These are phyloP conservation scores for Narthecium ossifragum DNA, from an alignment of 106 monocot genomes.

Conservation along the genomic window DNA sequence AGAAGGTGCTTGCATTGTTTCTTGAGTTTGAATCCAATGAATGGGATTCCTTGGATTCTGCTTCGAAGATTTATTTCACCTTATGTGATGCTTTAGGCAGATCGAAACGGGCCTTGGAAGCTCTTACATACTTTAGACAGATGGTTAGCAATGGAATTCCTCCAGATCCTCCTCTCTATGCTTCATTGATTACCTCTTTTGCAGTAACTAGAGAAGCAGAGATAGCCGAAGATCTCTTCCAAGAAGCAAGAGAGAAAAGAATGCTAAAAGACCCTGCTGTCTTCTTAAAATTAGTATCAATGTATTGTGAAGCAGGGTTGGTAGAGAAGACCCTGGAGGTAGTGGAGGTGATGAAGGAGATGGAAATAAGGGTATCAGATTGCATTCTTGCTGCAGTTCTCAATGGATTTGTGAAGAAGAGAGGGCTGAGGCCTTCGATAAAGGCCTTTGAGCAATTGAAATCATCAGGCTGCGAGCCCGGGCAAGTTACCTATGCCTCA, in stretches of 20 bases:
- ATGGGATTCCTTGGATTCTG: neutral
- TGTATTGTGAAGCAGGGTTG: conserved; percentile 58
- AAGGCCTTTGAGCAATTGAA: conserved; percentile 46
- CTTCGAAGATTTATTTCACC: conserved; percentile 35
- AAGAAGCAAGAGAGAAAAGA: conserved; percentile 43
- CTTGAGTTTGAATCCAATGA: conserved; percentile 29
- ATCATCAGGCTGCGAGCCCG: conserved; percentile 51
- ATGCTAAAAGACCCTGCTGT: conserved; percentile 49
- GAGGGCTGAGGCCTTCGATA: conserved; percentile 38
- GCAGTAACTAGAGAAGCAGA: conserved; percentile 55
- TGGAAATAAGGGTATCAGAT: conserved; percentile 48
- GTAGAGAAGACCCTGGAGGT: conserved; percentile 45
- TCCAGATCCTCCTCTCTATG: conserved; percentile 35
- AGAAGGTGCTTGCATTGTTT: conserved; percentile 46
- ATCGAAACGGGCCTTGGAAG: conserved; percentile 48
- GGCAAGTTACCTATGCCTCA: conserved; percentile 82
- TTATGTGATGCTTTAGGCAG: conserved; percentile 70
- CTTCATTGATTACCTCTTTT: conserved; percentile 62
- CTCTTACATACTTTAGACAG: conserved; percentile 52
- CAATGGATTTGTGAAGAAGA: conserved; percentile 54
- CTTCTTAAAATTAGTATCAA: conserved; percentile 54
- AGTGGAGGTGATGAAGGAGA: conserved; percentile 54
- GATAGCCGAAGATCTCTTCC: conserved; percentile 53
- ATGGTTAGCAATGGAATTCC: conserved; percentile 42
- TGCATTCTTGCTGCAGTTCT: conserved; percentile 61